These are phyloP conservation scores for Chionographis japonica DNA, from an alignment of 106 monocot genomes.

Conservation along the genomic window DNA sequence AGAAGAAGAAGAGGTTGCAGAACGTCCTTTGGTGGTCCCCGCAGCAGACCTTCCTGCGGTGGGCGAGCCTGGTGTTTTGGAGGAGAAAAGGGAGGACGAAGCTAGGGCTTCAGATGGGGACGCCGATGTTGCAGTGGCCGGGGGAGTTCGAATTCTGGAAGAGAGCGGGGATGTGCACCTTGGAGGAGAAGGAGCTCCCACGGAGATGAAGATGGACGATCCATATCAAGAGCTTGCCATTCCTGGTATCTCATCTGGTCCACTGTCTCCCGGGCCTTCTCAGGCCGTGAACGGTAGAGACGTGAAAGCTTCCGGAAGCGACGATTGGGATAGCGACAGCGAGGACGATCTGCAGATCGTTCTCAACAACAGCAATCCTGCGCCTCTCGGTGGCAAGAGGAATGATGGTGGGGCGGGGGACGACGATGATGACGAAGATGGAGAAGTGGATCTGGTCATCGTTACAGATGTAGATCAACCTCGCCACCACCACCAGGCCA, in stretches of 20 bases:
- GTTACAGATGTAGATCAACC: slow-evolving; percentile 35
- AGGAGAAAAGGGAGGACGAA: slow-evolving; percentile 7
- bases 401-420: slow-evolving; percentile 13
- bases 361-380: slow-evolving; percentile 50
- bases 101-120: slow-evolving; percentile 14
- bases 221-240: slow-evolving; percentile 37
- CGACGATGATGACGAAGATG: slow-evolving; percentile 63
- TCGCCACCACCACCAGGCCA: slow-evolving; percentile 42
- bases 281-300: slow-evolving; percentile 4
- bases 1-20: slow-evolving; percentile 26
- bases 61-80: slow-evolving; percentile 20
- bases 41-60: background rate
- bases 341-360: slow-evolving; percentile 95
- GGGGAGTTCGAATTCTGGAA: background rate
- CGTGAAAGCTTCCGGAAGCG: slow-evolving; percentile 22
- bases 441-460: slow-evolving; percentile 52
- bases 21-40: background rate
- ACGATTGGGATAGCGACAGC: slow-evolving; percentile 94
- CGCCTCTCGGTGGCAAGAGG: slow-evolving; percentile 18
- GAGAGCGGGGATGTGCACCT: background rate
- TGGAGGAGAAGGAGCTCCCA: background rate
- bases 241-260: slow-evolving; percentile 44
- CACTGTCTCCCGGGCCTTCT: background rate
- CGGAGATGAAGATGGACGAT: slow-evolving; percentile 11
- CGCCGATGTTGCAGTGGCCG: background rate